A percentile compares a stretch with the other conserved stretches of the same genome.
phyloP scores from a whole-genome alignment of 768 basidiomycete species.

The Phallus indusiatus region DNA sequence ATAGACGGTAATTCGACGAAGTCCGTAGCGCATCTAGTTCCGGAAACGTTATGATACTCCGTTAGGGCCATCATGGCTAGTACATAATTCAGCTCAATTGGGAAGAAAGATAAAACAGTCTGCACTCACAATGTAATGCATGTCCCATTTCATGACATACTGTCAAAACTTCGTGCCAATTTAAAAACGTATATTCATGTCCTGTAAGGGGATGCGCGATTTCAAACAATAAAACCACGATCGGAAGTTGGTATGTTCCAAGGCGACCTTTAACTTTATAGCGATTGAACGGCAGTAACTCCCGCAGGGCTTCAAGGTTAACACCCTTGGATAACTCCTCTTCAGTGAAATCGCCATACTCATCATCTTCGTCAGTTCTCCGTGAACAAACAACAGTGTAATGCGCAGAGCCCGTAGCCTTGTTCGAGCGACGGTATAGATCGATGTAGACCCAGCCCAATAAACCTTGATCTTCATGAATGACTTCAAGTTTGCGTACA shows the following conservation, averaged over 20 bases:
- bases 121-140: conserved; percentile 90
- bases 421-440: conserved; percentile 75
- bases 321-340: conserved; percentile 29
- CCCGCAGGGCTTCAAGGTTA: conserved; percentile 33
- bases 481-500: conserved; percentile 86
- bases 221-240: conserved; percentile 87
- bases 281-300: conserved; percentile 57
- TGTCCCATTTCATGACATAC: conserved; percentile 99
- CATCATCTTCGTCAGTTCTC: conserved; percentile 86
- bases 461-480: conserved; percentile 78
- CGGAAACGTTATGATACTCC: conserved; percentile 95
- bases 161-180: conserved; percentile 91
- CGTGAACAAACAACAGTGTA: conserved; percentile 96
- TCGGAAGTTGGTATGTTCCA: conserved; percentile 77
- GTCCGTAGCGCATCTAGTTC: conserved; percentile 95
- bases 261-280: conserved; percentile 49
- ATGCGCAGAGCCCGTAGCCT: conserved; percentile 88
- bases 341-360: conserved; percentile 49
- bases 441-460: conserved; percentile 96
- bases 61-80: conserved; percentile 96
- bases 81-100: conserved; percentile 3
- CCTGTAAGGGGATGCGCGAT: conserved; percentile 56
- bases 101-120: neutral
- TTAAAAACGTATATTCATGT: conserved; percentile 62
- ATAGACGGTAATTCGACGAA: conserved; percentile 98